Evolutionary conservation across 202 grass and related monocot species (phyloP).

Genomic region (Alloteropsis angusta): DNA sequence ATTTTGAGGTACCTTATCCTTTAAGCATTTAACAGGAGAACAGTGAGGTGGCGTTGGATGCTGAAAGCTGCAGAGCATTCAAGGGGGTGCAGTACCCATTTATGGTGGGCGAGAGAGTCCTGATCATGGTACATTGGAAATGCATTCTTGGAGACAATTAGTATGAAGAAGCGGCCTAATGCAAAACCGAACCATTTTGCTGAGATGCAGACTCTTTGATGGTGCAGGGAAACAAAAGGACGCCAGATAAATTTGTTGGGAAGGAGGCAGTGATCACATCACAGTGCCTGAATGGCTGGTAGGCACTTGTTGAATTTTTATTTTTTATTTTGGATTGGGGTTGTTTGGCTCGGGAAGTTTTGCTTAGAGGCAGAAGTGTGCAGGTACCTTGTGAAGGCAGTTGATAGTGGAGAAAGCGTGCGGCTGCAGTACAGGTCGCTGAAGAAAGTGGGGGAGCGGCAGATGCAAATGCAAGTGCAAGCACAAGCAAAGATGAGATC

Average conservation of each 20-base stretch:
- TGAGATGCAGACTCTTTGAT: constrained; percentile 1
- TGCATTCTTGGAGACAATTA: neutral
- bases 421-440: constrained; percentile 70
- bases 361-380: neutral
- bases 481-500: constrained; percentile 7
- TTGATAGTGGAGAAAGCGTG: constrained; percentile 63
- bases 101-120: constrained; percentile 56
- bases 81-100: constrained; percentile 82
- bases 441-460: constrained; percentile 39
- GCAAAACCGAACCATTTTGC: neutral
- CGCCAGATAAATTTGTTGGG: constrained; percentile 69
- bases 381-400: constrained; percentile 76
- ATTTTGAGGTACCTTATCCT: neutral
- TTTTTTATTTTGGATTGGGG: too few relatives aligned
- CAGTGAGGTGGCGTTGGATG: constrained; percentile 29
- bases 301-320: neutral
- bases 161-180: neutral
- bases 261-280: constrained; percentile 73
- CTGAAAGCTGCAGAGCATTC: constrained; percentile 21
- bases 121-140: constrained; percentile 56
- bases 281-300: constrained; percentile 84
- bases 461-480: neutral
- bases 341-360: neutral
- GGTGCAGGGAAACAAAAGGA: constrained; percentile 72
- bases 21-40: constrained; percentile 39